Evolutionary conservation across 129 eudicot genomes (phyloP).

Genomic region (Flaveria ramosissima): DNA sequence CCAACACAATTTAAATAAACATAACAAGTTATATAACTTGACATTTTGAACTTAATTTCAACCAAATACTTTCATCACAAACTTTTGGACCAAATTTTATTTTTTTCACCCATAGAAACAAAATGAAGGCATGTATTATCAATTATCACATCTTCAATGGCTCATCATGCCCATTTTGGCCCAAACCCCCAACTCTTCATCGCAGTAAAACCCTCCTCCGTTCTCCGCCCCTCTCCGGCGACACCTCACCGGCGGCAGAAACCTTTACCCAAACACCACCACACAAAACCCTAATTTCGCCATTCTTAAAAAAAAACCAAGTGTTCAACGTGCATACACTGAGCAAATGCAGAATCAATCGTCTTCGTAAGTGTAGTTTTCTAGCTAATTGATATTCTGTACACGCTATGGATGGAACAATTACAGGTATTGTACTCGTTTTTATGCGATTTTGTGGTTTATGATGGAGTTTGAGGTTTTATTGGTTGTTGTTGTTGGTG

Average conservation of each 20-base stretch:
- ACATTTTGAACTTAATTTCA: too few species aligned
- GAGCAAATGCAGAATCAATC: slow-evolving; percentile 20
- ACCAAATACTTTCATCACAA: too few species aligned
- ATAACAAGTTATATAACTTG: too few species aligned
- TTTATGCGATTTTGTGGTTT: neutral
- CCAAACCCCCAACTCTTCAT: neutral
- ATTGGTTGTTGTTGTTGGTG: neutral
- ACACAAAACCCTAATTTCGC: slow-evolving; percentile 14
- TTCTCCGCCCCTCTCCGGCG: slow-evolving; percentile 9
- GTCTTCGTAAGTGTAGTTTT: neutral
- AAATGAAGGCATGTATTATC: too few species aligned
- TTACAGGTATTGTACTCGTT: slow-evolving; percentile 34
- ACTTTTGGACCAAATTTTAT: too few species aligned
- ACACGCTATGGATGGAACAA: slow-evolving; percentile 43
- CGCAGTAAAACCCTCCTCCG: slow-evolving; percentile 1
- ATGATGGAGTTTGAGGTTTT: neutral
- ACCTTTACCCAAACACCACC: neutral
- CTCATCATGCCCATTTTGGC: neutral
- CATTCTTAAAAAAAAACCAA: neutral
- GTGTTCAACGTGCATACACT: neutral
- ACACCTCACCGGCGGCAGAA: slow-evolving; percentile 21
- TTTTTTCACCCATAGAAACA: too few species aligned
- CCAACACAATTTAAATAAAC: too few species aligned
- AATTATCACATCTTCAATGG: neutral
- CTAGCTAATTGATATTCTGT: neutral